Conservation (phyloP, 768 basidiomycete species). For the Pulveroboletus sp. region DNA sequence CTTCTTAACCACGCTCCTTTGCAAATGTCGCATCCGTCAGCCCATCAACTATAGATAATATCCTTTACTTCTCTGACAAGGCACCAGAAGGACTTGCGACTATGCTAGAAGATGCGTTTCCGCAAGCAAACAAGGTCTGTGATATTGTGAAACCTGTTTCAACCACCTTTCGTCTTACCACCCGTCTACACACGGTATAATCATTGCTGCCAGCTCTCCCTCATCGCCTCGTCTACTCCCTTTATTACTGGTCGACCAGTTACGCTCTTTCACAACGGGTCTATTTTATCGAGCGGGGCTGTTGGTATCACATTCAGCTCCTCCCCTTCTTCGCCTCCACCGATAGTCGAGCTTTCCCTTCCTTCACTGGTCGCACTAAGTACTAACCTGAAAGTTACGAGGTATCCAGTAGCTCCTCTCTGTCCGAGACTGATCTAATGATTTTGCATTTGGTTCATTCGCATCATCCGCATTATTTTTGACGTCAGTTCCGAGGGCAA, state of each 20-base stretch:
- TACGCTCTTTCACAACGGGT: conserved; percentile 57
- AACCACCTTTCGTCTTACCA: neutral
- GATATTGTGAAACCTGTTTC: neutral
- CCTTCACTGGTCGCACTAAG: conserved; percentile 44
- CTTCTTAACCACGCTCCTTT: neutral
- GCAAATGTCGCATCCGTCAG: conserved; percentile 6
- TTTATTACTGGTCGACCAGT: conserved; percentile 73
- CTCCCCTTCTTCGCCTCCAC: conserved; percentile 1
- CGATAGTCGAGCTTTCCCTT: conserved; percentile 23
- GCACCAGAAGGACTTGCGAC: conserved; percentile 53
- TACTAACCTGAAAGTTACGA: conserved; percentile 45
- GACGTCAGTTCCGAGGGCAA: conserved; percentile 58
- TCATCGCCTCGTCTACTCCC: conserved; percentile 70
- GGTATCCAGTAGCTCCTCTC: conserved; percentile 32
- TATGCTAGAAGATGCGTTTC: conserved; percentile 38
- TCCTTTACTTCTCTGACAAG: conserved; percentile 56
- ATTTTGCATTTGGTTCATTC: neutral
- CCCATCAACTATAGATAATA: conserved; percentile 12
- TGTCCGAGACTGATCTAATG: neutral
- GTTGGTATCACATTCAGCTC: conserved; percentile 55
- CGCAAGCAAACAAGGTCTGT: conserved; percentile 47
- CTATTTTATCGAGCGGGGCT: conserved; percentile 58
- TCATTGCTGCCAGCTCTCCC: conserved; percentile 46
- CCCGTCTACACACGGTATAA: neutral
- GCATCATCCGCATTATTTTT: neutral